These are phyloP conservation scores for Psilocybe subaeruginosa DNA, from an alignment of 768 basidiomycete species.

Conservation along the genomic window DNA sequence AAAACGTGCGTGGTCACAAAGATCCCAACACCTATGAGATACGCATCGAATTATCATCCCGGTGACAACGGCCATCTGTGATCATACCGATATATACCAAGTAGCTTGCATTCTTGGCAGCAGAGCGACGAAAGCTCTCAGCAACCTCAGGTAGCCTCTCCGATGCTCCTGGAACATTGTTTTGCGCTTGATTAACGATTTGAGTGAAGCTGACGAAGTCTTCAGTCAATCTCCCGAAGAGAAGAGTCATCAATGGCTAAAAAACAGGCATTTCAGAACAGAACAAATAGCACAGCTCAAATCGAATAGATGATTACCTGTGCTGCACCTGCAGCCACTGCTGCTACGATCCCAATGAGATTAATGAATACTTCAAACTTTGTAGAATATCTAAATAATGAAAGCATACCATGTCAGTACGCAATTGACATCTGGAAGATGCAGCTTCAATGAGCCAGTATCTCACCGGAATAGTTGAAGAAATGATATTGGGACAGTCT, in stretches of 20 bases:
- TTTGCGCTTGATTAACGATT: conserved; percentile 17
- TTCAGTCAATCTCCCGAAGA: conserved; percentile 82
- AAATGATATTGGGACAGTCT: neutral
- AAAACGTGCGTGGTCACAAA: conserved; percentile 71
- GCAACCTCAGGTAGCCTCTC: conserved; percentile 36
- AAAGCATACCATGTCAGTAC: too few species aligned
- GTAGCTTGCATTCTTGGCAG: conserved; percentile 62
- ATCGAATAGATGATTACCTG: conserved; percentile 46
- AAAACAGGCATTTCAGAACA: neutral
- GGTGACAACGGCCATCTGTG: neutral
- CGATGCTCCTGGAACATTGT: conserved; percentile 1
- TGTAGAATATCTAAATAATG: neutral
- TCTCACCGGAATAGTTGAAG: neutral
- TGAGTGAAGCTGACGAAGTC: conserved; percentile 61
- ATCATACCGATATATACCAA: conserved; percentile 65
- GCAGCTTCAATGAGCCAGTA: too few species aligned
- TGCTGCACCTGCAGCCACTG: conserved; percentile 75
- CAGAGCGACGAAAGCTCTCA: conserved; percentile 48
- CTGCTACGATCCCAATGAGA: conserved; percentile 70
- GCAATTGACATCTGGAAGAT: too few species aligned
- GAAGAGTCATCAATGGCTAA: conserved; percentile 75
- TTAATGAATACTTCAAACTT: conserved; percentile 65
- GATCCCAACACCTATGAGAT: conserved; percentile 63
- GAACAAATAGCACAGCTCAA: conserved; percentile 13
- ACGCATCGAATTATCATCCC: neutral